A percentile compares a stretch with the other conserved stretches of the same genome.
phyloP scores from a whole-genome alignment of 352 stramenopile species.

The Albugo candida region DNA sequence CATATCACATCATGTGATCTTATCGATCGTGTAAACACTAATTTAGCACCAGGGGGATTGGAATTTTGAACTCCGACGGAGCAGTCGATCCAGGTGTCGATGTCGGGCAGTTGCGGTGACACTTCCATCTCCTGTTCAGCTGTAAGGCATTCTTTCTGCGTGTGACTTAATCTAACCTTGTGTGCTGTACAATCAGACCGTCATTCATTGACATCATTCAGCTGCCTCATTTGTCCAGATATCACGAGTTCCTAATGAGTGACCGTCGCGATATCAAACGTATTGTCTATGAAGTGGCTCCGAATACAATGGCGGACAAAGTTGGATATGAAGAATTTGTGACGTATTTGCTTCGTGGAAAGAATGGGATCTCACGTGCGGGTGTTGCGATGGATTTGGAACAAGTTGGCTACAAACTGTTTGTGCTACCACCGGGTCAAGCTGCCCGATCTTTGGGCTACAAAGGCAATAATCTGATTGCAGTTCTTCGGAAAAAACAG shows the following conservation, averaged over 20 bases:
- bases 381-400: constrained; percentile 42
- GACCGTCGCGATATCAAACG: constrained; percentile 23
- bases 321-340: constrained; percentile 38
- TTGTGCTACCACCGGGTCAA: constrained; percentile 45
- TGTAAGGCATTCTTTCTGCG: constrained; percentile 4
- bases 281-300: constrained; percentile 46
- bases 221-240: constrained; percentile 37
- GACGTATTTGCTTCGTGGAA: constrained; percentile 37
- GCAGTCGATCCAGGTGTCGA: constrained; percentile 23
- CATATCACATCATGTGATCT: no score
- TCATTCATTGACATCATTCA: constrained; percentile 37
- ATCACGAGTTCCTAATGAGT: constrained; percentile 41
- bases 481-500: constrained; percentile 23
- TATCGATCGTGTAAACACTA: no score
- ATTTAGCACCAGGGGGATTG: constrained; percentile 9
- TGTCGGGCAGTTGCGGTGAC: constrained; percentile 18
- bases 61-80: constrained; percentile 29
- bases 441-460: constrained; percentile 49
- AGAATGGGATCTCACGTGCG: constrained; percentile 21
- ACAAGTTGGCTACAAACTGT: constrained; percentile 41
- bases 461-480: constrained; percentile 45
- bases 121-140: constrained; percentile 9
- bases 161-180: background rate
- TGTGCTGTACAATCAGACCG: constrained; percentile 16
- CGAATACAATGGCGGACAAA: constrained; percentile 27